A percentile compares a stretch with the other conserved stretches of the same genome.
These are phyloP conservation scores for Acrocalymma vagum DNA, from an alignment of 2,329 filamentous ascomycete genomes.

Conservation along the genomic window DNA sequence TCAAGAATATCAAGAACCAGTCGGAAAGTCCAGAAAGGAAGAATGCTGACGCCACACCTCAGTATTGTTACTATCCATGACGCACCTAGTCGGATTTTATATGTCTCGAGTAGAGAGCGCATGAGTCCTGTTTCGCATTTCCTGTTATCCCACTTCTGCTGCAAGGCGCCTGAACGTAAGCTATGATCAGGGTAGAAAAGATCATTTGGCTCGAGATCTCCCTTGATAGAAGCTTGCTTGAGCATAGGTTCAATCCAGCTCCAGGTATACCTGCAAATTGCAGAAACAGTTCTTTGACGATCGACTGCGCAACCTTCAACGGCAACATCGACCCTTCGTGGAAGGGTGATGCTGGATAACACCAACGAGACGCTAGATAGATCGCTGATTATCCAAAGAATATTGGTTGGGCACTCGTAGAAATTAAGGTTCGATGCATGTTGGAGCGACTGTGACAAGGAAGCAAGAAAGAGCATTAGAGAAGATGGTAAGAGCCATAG, in stretches of 20 bases:
- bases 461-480: conserved; percentile 3
- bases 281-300: conserved; percentile 67
- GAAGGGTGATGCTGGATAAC: conserved; percentile 3
- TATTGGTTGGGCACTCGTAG: conserved; percentile 1
- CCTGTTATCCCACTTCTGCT: conserved; percentile 1
- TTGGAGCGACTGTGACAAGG: conserved; percentile 1
- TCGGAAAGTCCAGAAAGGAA: conserved; percentile 3
- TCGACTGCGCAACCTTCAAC: conserved; percentile 60
- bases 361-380: conserved; percentile 2
- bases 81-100: conserved; percentile 1
- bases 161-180: conserved; percentile 1
- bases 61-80: conserved; percentile 5
- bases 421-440: conserved; percentile 1
- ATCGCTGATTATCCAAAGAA: conserved; percentile 2
- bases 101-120: conserved; percentile 1
- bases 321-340: conserved; percentile 4
- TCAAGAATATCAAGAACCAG: conserved; percentile 3
- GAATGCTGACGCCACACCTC: conserved; percentile 2
- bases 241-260: conserved; percentile 69
- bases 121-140: conserved; percentile 1
- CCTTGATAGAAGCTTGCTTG: conserved; percentile 4
- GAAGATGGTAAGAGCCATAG: conserved; percentile 2
- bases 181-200: conserved; percentile 3
- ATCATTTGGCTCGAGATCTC: conserved; percentile 3
- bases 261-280: conserved; percentile 71